These are phyloP conservation scores for Colletotrichum sp. DNA, from an alignment of 2,329 filamentous ascomycete species.

Conservation along the genomic window DNA sequence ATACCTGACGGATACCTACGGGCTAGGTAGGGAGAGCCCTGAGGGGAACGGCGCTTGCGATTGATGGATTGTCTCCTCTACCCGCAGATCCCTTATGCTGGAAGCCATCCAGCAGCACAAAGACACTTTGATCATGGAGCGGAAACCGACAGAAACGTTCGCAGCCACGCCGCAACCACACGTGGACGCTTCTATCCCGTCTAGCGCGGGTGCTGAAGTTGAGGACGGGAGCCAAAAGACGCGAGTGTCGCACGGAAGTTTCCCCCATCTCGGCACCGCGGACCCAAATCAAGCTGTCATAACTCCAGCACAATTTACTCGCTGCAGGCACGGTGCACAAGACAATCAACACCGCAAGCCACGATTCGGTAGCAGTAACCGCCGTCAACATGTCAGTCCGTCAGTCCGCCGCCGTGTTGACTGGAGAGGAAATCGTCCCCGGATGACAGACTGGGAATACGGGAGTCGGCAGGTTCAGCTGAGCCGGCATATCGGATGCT, in stretches of 20 bases:
- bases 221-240: background rate
- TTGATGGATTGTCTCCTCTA: background rate
- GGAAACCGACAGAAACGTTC: background rate
- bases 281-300: background rate
- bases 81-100: background rate
- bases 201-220: background rate
- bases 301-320: background rate
- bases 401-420: background rate
- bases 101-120: background rate
- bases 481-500: background rate
- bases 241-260: background rate
- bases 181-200: background rate
- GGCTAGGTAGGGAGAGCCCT: background rate
- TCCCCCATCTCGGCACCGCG: background rate
- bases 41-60: background rate
- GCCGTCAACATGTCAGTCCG: background rate
- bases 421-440: background rate
- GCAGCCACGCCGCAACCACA: background rate
- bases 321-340: background rate
- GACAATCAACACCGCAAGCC: background rate
- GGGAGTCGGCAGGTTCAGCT: conserved; percentile 3
- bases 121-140: background rate
- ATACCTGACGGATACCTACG: background rate
- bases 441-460: background rate
- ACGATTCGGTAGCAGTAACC: background rate